A percentile compares a stretch with the other conserved stretches of the same genome.
Evolutionary conservation across 495 filamentous ascomycete genomes (phyloP).

Genomic region (Neurospora sublineolata): DNA sequence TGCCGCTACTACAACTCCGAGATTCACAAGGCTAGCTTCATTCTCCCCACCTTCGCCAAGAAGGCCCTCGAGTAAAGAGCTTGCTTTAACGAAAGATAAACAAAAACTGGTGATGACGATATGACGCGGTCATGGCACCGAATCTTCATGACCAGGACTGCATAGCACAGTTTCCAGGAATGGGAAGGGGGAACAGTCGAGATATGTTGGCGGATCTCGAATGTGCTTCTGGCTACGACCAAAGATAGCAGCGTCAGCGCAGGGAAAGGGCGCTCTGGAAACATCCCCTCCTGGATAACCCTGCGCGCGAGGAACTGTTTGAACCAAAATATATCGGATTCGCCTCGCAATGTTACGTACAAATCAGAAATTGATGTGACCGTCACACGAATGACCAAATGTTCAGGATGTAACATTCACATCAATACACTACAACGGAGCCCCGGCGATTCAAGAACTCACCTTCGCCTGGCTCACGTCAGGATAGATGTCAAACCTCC

Average conservation of each 20-base stretch:
- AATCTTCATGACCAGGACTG: not conserved
- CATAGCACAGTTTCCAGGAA: not conserved
- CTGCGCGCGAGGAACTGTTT: not conserved
- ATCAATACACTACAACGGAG: not conserved
- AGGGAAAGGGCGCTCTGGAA: not conserved
- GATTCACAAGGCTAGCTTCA: constrained; percentile 88
- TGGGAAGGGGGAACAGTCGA: not conserved
- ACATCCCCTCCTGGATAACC: not conserved
- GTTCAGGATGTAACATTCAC: not conserved
- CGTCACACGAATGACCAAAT: not conserved
- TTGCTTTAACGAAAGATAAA: not conserved
- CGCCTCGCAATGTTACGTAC: not conserved
- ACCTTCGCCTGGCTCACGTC: constrained; percentile 57
- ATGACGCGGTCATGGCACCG: not conserved
- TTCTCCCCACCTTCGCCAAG: constrained; percentile 85
- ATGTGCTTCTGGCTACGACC: not conserved
- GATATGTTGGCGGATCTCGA: not conserved
- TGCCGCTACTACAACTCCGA: constrained; percentile 93
- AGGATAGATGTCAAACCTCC: constrained; percentile 90
- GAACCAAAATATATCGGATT: not conserved
- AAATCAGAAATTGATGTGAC: not conserved
- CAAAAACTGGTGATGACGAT: not conserved
- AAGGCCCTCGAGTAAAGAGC: constrained; percentile 50
- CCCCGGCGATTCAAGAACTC: constrained; percentile 13
- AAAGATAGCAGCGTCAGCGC: not conserved